Percentiles rank a stretch among this genome's conserved stretches.
Conservation (phyloP, 129 eudicot species). For the Flaveria robusta region DNA sequence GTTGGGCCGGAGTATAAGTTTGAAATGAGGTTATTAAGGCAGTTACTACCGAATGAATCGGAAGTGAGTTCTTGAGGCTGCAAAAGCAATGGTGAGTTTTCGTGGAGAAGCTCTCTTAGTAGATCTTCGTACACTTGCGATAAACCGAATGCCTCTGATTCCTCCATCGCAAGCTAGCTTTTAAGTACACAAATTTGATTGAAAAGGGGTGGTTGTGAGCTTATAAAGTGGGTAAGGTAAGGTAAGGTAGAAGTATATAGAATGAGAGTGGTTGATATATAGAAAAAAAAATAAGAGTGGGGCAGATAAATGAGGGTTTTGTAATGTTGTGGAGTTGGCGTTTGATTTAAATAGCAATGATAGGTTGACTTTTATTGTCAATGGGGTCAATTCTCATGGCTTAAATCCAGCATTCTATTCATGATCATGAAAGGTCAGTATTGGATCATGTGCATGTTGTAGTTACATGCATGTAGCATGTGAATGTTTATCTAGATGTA, state of each 20-base stretch:
- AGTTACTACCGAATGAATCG: conserved; percentile 13
- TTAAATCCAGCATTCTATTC: conserved; percentile 7
- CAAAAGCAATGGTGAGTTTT: conserved; percentile 40
- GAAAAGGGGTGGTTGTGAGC: conserved; percentile 32
- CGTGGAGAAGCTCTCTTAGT: conserved; percentile 45
- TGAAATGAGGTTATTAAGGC: conserved; percentile 29
- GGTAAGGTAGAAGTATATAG: conserved; percentile 23
- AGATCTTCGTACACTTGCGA: conserved; percentile 46
- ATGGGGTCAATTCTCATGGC: conserved; percentile 29
- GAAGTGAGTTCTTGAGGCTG: conserved; percentile 32
- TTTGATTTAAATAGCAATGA: conserved; percentile 24
- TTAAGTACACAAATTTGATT: conserved; percentile 15
- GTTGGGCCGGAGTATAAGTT: conserved; percentile 53
- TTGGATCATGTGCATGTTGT: conserved; percentile 33
- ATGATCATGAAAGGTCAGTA: conserved; percentile 28
- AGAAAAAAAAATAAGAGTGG: conserved; percentile 49
- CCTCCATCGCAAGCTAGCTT: conserved; percentile 49
- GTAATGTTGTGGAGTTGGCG: conserved; percentile 26
- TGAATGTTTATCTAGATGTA: conserved; percentile 15
- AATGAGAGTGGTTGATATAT: conserved; percentile 9
- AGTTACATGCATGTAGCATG: conserved; percentile 29
- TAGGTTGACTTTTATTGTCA: conserved; percentile 54
- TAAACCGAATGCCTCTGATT: conserved; percentile 31
- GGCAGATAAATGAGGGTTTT: conserved; percentile 50
- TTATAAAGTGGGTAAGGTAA: conserved; percentile 44